Base-by-base conservation (phyloP, 176 grass and related monocot species). In the Eleusine coracana region DNA sequence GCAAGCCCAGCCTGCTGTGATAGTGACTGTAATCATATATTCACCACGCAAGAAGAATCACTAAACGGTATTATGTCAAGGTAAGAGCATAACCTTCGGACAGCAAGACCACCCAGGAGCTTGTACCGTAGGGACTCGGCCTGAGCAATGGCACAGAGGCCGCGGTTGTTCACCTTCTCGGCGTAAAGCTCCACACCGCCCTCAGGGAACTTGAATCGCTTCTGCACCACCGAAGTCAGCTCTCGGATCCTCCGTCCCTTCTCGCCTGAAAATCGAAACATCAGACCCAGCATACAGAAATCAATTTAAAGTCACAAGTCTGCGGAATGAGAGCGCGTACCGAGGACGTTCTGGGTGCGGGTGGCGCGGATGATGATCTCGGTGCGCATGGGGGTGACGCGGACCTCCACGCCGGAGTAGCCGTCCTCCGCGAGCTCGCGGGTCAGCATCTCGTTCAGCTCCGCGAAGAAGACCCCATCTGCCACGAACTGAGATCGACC, bases 101-200 rank as follows among this genome's bases (percentile, higher is more conserved):
- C 94, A 25, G 91, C 94, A 1, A 97, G 94, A 21, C 91, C 91
- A 16, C 88, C 94, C 2, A 97, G 94, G 72, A 93, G 88, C 91
- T 97, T 97, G 86, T 97, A 97, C 14, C 94, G 85, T 13, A 97
- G 86, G 15, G 94, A 97, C 89, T 97, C 94, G 0, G 94, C 91
- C 87, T 93, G 91, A 2, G 94, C 94, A 37, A 91, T 89, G 84
- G 88, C 94, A 44, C 94, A 93, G 81, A 97, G 91, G 66, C 94
- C 94, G 46, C 91, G 92, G 84, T 91, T 97, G 77, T 87, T 87
- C 40, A 97, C 94, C 81, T 93, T 97, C 88, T 97, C 91, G 0
- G 91, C 91, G 50, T 97, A 97, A 3, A 93, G 89, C 73, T 97
- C 88, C 6, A 97, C 89, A 28, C 94, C 84, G 2, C 86, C 88